These are phyloP conservation scores for Conticribra guillardii DNA, from an alignment of 108 stramenopile genomes.

Conservation along the genomic window DNA sequence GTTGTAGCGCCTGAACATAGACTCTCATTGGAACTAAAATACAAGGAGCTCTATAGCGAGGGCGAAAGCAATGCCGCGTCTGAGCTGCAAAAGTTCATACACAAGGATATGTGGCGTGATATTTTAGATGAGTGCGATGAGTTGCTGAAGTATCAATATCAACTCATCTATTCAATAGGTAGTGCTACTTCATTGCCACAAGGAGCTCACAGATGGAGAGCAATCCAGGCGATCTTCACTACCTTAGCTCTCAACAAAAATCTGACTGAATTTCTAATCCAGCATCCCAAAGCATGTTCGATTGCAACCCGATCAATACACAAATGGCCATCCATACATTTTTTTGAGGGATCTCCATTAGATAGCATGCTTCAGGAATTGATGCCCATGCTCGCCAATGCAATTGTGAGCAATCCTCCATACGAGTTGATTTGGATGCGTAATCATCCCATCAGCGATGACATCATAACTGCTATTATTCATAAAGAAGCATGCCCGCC, in stretches of 20 bases:
- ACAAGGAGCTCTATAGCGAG: constrained; percentile 38
- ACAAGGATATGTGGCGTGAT: constrained; percentile 43
- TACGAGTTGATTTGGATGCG: constrained; percentile 31
- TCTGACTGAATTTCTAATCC: background rate
- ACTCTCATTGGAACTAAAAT: constrained; percentile 56
- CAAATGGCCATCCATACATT: constrained; percentile 10
- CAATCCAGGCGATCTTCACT: constrained; percentile 27
- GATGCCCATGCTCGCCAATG: constrained; percentile 8
- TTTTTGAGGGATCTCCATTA: constrained; percentile 21
- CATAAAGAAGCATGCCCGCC: constrained; percentile 1
- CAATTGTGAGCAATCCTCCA: constrained; percentile 21
- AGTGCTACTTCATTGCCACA: constrained; percentile 21
- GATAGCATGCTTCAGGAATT: constrained; percentile 17
- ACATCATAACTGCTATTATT: constrained; percentile 20
- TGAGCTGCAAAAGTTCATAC: constrained; percentile 9
- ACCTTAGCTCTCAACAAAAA: constrained; percentile 11
- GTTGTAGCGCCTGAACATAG: constrained; percentile 64
- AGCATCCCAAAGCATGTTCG: constrained; percentile 7
- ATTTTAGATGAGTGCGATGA: constrained; percentile 67
- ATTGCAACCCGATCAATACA: background rate
- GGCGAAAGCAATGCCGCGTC: constrained; percentile 10
- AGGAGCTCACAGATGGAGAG: constrained; percentile 35
- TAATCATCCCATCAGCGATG: background rate
- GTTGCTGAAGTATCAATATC: constrained; percentile 52
- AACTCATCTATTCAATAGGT: constrained; percentile 62